A percentile compares a stretch with the other conserved stretches of the same genome.
Evolutionary conservation across 805 yeast species (phyloP).

Genomic region (Vanderwaltozyma tropicalis): DNA sequence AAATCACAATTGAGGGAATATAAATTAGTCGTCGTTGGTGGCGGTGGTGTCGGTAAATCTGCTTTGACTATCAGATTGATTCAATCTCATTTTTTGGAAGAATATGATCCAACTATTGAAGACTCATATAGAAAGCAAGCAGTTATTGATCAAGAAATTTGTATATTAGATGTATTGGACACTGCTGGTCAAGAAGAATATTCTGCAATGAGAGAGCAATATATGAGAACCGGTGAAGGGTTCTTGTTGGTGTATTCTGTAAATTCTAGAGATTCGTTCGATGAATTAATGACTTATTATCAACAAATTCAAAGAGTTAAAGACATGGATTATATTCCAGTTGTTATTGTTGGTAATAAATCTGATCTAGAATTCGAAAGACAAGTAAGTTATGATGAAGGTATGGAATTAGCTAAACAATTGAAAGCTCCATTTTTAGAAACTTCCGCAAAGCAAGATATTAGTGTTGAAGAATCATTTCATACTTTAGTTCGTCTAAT

Average conservation of each 20-base stretch:
- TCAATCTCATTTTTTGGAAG: conserved; percentile 89
- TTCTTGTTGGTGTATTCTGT: conserved; percentile 79
- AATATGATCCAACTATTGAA: conserved; percentile 95
- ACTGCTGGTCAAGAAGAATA: conserved; percentile 98
- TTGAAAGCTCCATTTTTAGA: conserved; percentile 70
- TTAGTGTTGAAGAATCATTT: conserved; percentile 78
- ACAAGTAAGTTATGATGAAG: conserved; percentile 59
- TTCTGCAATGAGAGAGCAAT: conserved; percentile 81
- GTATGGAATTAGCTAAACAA: conserved; percentile 45
- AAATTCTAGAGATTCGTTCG: conserved; percentile 71
- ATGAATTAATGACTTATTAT: conserved; percentile 66
- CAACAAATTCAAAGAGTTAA: conserved; percentile 69
- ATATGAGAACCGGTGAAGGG: conserved; percentile 92
- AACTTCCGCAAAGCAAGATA: conserved; percentile 80
- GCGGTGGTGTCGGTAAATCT: conserved; percentile 96
- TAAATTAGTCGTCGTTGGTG: conserved; percentile 91
- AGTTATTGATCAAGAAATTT: conserved; percentile 63
- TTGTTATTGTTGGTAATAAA: conserved; percentile 65
- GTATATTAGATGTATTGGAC: conserved; percentile 75
- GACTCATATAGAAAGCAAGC: conserved; percentile 80
- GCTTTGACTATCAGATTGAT: conserved; percentile 90
- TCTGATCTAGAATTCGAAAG: conserved; percentile 63
- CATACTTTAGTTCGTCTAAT: conserved; percentile 52
- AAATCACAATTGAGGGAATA: conserved; percentile 43
- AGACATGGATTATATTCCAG: conserved; percentile 63